These are phyloP conservation scores for Hepatocystis sp. DNA, from an alignment of 169 alveolate species.

Conservation along the genomic window DNA sequence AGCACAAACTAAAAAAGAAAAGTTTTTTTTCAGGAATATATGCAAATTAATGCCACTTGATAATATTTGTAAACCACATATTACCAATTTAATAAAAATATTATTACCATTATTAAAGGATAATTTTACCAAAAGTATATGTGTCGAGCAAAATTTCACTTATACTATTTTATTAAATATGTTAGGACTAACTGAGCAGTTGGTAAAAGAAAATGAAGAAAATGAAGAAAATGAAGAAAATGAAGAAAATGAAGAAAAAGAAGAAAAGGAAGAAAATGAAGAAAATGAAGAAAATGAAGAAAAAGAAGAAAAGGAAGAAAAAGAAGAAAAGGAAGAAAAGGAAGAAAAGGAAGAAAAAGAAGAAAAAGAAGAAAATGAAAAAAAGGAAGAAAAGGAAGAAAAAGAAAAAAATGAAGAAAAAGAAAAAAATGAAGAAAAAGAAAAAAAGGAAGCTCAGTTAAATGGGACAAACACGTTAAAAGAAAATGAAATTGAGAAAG, in stretches of 20 bases:
- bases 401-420: slow-evolving; percentile 1
- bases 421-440: slow-evolving; percentile 11
- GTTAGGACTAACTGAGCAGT: slow-evolving; percentile 22
- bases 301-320: slow-evolving; percentile 1
- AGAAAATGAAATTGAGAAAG: not conserved
- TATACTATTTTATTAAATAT: slow-evolving; percentile 6
- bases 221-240: not conserved
- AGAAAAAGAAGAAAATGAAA: not conserved
- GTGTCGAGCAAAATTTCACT: slow-evolving; percentile 23
- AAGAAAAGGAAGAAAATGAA: not conserved
- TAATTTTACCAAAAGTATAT: slow-evolving; percentile 17
- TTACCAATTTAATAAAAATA: slow-evolving; percentile 51
- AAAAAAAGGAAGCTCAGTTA: too few relatives aligned
- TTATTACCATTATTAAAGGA: slow-evolving; percentile 20
- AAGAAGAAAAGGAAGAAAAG: slow-evolving; percentile 2
- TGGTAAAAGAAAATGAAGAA: not conserved
- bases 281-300: not conserved
- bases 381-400: not conserved
- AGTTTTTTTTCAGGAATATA: slow-evolving; percentile 71
- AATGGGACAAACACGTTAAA: too few relatives aligned
- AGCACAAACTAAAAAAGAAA: slow-evolving; percentile 45
- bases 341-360: not conserved
- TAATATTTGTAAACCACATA: slow-evolving; percentile 81
- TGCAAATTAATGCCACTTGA: slow-evolving; percentile 83
- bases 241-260: not conserved